Evolutionary conservation across 2,329 filamentous ascomycete genomes (phyloP).

Genomic region (Neonectria punicea): DNA sequence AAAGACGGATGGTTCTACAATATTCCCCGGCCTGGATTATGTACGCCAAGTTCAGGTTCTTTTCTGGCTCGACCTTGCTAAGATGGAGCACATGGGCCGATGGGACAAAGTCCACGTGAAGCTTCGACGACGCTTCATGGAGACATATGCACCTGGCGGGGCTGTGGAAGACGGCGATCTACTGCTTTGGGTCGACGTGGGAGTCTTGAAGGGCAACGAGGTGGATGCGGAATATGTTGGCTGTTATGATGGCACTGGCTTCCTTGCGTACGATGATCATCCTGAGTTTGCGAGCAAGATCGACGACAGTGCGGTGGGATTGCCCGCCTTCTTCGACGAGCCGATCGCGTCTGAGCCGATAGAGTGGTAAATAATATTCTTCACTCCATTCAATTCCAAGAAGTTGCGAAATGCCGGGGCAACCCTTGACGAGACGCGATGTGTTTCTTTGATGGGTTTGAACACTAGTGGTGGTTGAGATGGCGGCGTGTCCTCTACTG

Average conservation of each 20-base stretch:
- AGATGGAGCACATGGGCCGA: conserved; percentile 32
- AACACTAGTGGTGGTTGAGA: too few relatives aligned
- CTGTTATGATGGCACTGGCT: conserved; percentile 29
- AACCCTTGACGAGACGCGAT: not conserved
- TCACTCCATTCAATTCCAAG: not conserved
- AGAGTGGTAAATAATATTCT: conserved; percentile 5
- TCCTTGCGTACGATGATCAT: conserved; percentile 23
- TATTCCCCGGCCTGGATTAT: conserved; percentile 24
- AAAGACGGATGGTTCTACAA: not conserved
- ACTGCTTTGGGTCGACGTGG: conserved; percentile 33
- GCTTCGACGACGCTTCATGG: conserved; percentile 24
- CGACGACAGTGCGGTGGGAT: not conserved
- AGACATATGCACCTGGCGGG: conserved; percentile 25
- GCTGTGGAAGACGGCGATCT: conserved; percentile 20
- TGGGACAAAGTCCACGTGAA: conserved; percentile 33
- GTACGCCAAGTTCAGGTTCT: conserved; percentile 26
- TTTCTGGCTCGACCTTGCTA: conserved; percentile 28
- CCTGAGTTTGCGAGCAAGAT: conserved; percentile 8
- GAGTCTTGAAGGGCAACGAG: conserved; percentile 27
- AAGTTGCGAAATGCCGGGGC: too few relatives aligned
- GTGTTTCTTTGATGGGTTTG: too few relatives aligned
- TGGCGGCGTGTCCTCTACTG: too few relatives aligned
- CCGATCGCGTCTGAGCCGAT: conserved; percentile 10
- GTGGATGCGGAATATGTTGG: conserved; percentile 33
- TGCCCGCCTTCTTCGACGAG: conserved; percentile 11